Evolutionary conservation across 2,329 filamentous ascomycete species (phyloP).

Genomic region (Aspergillus pseudoglaucus): DNA sequence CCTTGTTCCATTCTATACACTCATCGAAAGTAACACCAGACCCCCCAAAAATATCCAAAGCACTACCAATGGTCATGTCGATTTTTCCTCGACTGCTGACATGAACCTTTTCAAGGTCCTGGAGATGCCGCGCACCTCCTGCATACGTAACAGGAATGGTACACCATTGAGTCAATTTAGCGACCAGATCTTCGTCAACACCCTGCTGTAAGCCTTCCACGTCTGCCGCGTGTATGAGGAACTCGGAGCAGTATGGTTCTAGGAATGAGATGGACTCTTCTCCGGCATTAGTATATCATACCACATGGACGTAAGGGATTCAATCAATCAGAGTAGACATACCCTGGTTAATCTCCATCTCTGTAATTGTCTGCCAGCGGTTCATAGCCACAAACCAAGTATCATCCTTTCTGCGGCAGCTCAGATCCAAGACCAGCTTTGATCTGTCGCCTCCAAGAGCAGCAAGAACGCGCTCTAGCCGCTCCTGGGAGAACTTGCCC

Average conservation of each 20-base stretch:
- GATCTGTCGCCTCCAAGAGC: slow-evolving; percentile 66
- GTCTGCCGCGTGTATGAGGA: slow-evolving; percentile 93
- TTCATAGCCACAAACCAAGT: slow-evolving; percentile 98
- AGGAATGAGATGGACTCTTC: slow-evolving; percentile 72
- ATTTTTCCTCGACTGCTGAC: slow-evolving; percentile 70
- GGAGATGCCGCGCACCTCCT: slow-evolving; percentile 76
- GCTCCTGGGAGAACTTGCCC: slow-evolving; percentile 69
- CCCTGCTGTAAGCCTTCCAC: slow-evolving; percentile 90
- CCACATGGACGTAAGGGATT: background rate
- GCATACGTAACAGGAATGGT: slow-evolving; percentile 92
- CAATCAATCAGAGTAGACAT: slow-evolving; percentile 14
- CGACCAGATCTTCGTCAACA: slow-evolving; percentile 79
- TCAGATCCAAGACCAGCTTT: slow-evolving; percentile 90
- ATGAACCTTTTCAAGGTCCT: slow-evolving; percentile 78
- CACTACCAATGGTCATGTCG: slow-evolving; percentile 93
- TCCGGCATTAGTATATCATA: slow-evolving; percentile 5
- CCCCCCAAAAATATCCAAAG: slow-evolving; percentile 91
- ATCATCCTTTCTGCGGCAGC: slow-evolving; percentile 69
- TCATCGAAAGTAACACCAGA: slow-evolving; percentile 79
- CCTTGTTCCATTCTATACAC: slow-evolving; percentile 77
- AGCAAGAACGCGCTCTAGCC: slow-evolving; percentile 66
- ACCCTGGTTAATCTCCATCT: slow-evolving; percentile 90
- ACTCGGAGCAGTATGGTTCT: slow-evolving; percentile 91
- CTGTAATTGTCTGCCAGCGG: slow-evolving; percentile 96
- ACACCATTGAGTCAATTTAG: slow-evolving; percentile 74